Evolutionary conservation across 352 stramenopile species (phyloP), one percentile per base, ranked within the genome.

Genomic region (Globisporangium mamillatum): DNA sequence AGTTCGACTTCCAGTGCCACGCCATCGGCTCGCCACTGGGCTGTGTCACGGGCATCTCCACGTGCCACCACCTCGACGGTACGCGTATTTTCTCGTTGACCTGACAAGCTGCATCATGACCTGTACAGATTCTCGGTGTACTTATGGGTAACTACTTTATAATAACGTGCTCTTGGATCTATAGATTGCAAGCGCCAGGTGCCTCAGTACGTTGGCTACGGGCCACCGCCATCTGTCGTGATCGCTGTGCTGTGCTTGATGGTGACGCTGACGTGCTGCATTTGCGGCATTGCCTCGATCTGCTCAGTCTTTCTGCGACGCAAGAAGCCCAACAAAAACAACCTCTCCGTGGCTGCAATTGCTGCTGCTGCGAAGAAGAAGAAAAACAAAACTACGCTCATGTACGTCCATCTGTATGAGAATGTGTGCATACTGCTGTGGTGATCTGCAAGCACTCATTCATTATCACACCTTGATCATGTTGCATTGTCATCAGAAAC

Each of bases 41-140:
- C 34, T 95, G 88, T 52, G 50, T 86, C 18, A 82, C 74, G 8
- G 88, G 88, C 55, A 87, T 95, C 63, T 88, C 81, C 1, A 77
- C 77, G n/a, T 95, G 88, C 64, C 88, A 95, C 62, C 84, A 94
- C 55, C 80, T 96, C 7, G 77, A 91, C 73, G 85, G 84, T 92
- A 56, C 44, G 25, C 18, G 36, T 44, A 44, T 44, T 44, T 16
- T 44, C 36, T 44, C 36, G 36, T 10, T 44, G 36, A 44, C 36
- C 36, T 44, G 36, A 44, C 36, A 44, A 16, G 9, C n/a, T 62
- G 50, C 25, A 25, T 58, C 44, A 64, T 60, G 9, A 56, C 38
- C 6, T 52, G 5, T 25, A 16, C 1, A 41, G 36, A 5, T 44
- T 44, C 36, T 44, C 36, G 36, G 24, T 46, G 58, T 25, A 54